Evolutionary conservation across 148 eudicot genomes (phyloP).

Genomic region (Chenopodium album): DNA sequence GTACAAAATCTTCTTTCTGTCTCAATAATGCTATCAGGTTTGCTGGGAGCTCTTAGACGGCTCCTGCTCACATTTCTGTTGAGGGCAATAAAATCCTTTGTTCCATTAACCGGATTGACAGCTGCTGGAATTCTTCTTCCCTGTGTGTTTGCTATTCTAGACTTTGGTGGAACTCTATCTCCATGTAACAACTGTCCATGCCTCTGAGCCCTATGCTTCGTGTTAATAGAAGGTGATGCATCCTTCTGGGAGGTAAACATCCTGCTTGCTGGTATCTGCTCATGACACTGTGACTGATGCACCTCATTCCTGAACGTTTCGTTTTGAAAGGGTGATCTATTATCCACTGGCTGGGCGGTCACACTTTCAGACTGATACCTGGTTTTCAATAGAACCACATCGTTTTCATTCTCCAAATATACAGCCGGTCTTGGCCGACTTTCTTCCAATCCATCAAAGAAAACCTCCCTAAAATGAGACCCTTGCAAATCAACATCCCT

Average conservation of each 20-base stretch:
- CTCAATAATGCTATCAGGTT: slow-evolving; percentile 35
- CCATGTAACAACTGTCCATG: slow-evolving; percentile 35
- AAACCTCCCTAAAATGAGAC: slow-evolving; percentile 31
- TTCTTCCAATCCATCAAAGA: slow-evolving; percentile 32
- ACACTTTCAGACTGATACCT: slow-evolving; percentile 29
- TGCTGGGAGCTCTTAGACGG: slow-evolving; percentile 35
- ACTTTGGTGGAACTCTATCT: slow-evolving; percentile 42
- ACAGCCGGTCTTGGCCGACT: slow-evolving; percentile 29
- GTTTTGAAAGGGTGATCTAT: slow-evolving; percentile 13
- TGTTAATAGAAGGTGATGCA: slow-evolving; percentile 27
- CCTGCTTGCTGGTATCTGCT: slow-evolving; percentile 31
- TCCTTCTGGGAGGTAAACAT: slow-evolving; percentile 41
- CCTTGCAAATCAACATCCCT: slow-evolving; percentile 25
- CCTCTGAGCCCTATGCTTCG: slow-evolving; percentile 36
- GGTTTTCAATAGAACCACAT: slow-evolving; percentile 45
- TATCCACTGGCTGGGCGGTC: slow-evolving; percentile 22
- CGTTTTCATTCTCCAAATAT: slow-evolving; percentile 46
- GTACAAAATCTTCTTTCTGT: slow-evolving; percentile 37
- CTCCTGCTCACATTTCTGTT: slow-evolving; percentile 40
- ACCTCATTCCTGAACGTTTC: slow-evolving; percentile 25
- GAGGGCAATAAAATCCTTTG: slow-evolving; percentile 46
- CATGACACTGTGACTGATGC: slow-evolving; percentile 27
- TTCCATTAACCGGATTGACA: slow-evolving; percentile 30
- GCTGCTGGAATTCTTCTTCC: slow-evolving; percentile 38
- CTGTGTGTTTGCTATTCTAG: slow-evolving; percentile 31